A percentile compares a stretch with the other conserved stretches of the same genome.
phyloP scores from a whole-genome alignment of 176 grass and related monocot genomes.

The Ensete glaucum region DNA sequence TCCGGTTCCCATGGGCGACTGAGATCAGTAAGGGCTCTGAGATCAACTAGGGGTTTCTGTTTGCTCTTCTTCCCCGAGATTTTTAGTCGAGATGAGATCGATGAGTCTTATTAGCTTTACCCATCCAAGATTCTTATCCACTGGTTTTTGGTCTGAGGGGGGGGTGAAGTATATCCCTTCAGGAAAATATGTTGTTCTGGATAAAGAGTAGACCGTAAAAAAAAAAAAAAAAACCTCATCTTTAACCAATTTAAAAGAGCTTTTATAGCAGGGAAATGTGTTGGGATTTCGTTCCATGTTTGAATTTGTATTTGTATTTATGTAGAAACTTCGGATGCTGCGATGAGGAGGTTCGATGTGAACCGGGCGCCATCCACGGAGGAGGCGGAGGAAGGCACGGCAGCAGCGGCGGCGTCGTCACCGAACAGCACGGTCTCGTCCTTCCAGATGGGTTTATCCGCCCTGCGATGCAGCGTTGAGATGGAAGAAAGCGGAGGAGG shows the following conservation, averaged over 20 bases:
- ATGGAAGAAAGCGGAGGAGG: background rate
- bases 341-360: constrained; percentile 15
- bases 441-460: constrained; percentile 15
- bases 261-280: background rate
- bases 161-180: background rate
- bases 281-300: background rate
- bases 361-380: constrained; percentile 1
- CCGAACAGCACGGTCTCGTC: constrained; percentile 9
- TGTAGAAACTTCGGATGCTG: background rate
- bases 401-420: background rate
- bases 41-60: background rate
- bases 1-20: background rate
- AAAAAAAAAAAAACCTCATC: background rate
- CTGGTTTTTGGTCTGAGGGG: background rate
- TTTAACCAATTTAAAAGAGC: too few species aligned
- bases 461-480: background rate
- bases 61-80: background rate
- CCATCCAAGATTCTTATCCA: background rate
- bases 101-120: background rate
- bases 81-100: background rate
- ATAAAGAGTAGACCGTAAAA: background rate
- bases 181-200: background rate
- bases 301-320: background rate
- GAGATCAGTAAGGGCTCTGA: background rate
- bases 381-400: background rate